Evolutionary conservation across 208 protist genomes (phyloP), one percentile per base, ranked within the genome.

Genomic region (Lotmaria passim): DNA sequence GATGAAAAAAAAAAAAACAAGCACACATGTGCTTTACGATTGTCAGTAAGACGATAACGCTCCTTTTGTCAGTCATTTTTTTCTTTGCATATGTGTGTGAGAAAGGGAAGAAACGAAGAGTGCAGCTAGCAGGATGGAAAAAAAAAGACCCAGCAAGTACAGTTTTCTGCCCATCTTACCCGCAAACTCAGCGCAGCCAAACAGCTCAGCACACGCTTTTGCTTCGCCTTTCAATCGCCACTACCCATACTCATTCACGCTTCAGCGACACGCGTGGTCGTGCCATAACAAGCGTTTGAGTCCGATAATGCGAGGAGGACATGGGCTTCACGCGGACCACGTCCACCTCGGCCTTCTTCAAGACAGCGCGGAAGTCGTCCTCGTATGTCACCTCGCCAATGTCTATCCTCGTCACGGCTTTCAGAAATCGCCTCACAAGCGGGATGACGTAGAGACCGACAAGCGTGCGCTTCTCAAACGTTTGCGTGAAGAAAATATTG

Each of bases 331-430:
- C 46, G 24, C 73, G 64, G 15, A 89, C 73, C 52, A 96, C 68
- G 14, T 85, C 82, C 36, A 96, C 74, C 21, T 64, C 76, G 7
- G 86, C 83, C 39, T 71, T 63, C 36, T 83, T 58, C 44, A 94
- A 64, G 11, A 78, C 73, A 3, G 65, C 59, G 19, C 67, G 34
- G 64, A 96, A 93, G 14, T 93, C 89, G 41, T 89, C 75, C 66
- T 93, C 81, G 62, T 83, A 94, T n/a, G 87, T 94, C 12, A 94
- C 85, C 24, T 83, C 64, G 56, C 89, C 91, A 85, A 94, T 92
- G 74, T 96, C 87, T 30, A 94, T 90, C 6, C 87, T 91, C 2
- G 85, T 92, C 30, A 94, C 7, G 0, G 79, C 47, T 47, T 55
- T 81, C 38, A 96, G 55, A 3, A 91, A 2, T 17, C 62, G 68